Base-by-base conservation (phyloP, 2,329 filamentous ascomycete species). In the Monosporascus cannonballus region DNA sequence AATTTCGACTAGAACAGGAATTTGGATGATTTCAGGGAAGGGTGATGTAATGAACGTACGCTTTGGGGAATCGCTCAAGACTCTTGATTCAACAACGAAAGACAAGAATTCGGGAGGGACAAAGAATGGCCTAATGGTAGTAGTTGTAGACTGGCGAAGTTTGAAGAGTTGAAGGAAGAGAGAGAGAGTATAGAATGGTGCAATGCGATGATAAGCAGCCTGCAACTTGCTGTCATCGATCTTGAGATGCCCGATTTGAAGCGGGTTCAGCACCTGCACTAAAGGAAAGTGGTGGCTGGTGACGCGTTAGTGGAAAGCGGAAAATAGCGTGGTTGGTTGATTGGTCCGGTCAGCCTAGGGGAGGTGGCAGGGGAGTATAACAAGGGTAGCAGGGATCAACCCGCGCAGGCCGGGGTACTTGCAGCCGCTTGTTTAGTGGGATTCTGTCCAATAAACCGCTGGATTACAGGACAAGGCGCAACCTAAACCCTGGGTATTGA, bases 261-360 rank as follows among this genome's bases (percentile, higher is more conserved):
- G 24, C 24, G 42, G 42, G 42, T 45, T 45, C 11, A 45, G 14
- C 11, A 8, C 3, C 14, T 46, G 30, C 30, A 14, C 30, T 4
- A 22, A 22, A 34, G 30, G 30, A 46, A 46, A 46, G 42, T 46
- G 42, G 42, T 46, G 42, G 42, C 42, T 46, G 42, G 42, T 46
- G 42, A 46, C 22, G 42, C 42, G 42, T 24, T 22, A 46, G 11
- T 6, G 24, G 42, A 30, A 27, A 30, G 20, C 4, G 14, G 2
- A 27, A 46, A 46, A 46, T 46, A 46, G 42, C 42, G 42, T 46
- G 42, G 42, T 46, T 46, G 42, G 42, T 46, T 30, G 42, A 46
- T 46, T 46, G 42, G 42, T n/a, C 42, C 17, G 22, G 24, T 17
- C 24, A 14, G 11, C 6, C 18, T 42, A 20, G 6, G 9, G 20